phyloP scores from a whole-genome alignment of 768 basidiomycete species.

The Mycena amicta region DNA sequence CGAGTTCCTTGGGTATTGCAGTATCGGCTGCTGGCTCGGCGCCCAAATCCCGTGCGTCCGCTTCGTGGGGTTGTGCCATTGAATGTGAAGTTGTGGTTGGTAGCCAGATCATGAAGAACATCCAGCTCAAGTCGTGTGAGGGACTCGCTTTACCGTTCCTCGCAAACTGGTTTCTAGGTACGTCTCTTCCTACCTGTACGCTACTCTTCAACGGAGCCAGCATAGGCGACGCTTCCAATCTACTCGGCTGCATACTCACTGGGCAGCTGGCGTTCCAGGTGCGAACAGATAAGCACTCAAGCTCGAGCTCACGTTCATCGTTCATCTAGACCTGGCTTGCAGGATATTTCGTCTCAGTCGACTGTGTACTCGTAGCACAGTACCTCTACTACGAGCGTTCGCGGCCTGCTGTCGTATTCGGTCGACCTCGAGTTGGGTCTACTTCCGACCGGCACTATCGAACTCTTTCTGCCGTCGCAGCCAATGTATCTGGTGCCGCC shows the following conservation, averaged over 20 bases:
- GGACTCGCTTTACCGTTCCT: slow-evolving; percentile 93
- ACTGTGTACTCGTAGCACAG: slow-evolving; percentile 74
- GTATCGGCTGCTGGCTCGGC: slow-evolving; percentile 80
- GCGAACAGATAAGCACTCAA: slow-evolving; percentile 61
- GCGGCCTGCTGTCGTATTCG: slow-evolving; percentile 35
- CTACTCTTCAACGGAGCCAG: not conserved
- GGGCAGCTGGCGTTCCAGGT: slow-evolving; percentile 95
- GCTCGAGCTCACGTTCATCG: too few species aligned
- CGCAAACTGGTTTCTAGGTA: slow-evolving; percentile 90
- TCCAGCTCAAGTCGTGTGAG: slow-evolving; percentile 74
- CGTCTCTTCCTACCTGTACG: slow-evolving; percentile 27
- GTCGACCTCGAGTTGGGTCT: slow-evolving; percentile 45
- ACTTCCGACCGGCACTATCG: slow-evolving; percentile 59
- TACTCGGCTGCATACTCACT: slow-evolving; percentile 89
- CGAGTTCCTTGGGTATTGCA: slow-evolving; percentile 68
- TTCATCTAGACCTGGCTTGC: slow-evolving; percentile 87
- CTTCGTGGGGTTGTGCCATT: too few species aligned
- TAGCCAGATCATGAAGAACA: slow-evolving; percentile 87
- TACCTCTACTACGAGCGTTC: slow-evolving; percentile 73
- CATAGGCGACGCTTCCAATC: slow-evolving; percentile 88
- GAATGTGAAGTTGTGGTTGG: slow-evolving; percentile 2
- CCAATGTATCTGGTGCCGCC: slow-evolving; percentile 61
- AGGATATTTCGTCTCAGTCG: slow-evolving; percentile 85
- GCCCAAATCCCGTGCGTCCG: slow-evolving; percentile 83
- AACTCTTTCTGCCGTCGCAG: slow-evolving; percentile 66